Percentiles rank a stretch among this genome's conserved stretches.
These are phyloP conservation scores for Onygena corvina DNA, from an alignment of 2,329 filamentous ascomycete species.

Conservation along the genomic window DNA sequence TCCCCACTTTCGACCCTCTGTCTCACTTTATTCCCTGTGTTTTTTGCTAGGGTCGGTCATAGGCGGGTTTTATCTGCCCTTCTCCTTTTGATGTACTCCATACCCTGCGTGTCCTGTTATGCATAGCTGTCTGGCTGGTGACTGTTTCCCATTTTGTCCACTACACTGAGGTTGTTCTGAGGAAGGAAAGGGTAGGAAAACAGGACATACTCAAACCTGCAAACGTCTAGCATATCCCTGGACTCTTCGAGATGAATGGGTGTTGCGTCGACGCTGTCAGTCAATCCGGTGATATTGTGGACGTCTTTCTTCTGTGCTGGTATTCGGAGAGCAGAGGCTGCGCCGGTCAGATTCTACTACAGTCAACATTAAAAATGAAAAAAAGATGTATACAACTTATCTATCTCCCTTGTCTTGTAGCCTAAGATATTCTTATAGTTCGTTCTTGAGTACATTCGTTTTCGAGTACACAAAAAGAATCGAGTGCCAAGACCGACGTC, in stretches of 20 bases:
- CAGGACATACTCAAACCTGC: neutral
- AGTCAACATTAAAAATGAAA: neutral
- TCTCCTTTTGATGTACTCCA: neutral
- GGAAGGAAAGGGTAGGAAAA: neutral
- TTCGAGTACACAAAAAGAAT: neutral
- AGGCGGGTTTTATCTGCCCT: neutral
- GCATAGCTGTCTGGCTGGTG: neutral
- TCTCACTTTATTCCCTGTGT: neutral
- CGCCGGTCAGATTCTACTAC: neutral
- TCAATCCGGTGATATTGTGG: neutral
- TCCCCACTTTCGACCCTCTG: neutral
- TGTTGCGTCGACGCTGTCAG: neutral
- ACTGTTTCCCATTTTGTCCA: neutral
- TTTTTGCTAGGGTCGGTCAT: constrained; percentile 1
- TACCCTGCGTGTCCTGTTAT: neutral
- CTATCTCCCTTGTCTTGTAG: neutral
- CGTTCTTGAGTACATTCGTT: neutral
- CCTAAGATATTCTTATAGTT: neutral
- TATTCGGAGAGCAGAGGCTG: neutral
- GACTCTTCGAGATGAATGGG: neutral
- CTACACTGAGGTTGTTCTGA: neutral
- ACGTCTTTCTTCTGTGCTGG: neutral
- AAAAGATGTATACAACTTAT: neutral
- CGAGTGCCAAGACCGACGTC: constrained; percentile 1
- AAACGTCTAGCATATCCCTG: neutral